A percentile compares a stretch with the other conserved stretches of the same genome.
Evolutionary conservation across 2,329 filamentous ascomycete species (phyloP).

Genomic region (Lachnellula subtilissima): DNA sequence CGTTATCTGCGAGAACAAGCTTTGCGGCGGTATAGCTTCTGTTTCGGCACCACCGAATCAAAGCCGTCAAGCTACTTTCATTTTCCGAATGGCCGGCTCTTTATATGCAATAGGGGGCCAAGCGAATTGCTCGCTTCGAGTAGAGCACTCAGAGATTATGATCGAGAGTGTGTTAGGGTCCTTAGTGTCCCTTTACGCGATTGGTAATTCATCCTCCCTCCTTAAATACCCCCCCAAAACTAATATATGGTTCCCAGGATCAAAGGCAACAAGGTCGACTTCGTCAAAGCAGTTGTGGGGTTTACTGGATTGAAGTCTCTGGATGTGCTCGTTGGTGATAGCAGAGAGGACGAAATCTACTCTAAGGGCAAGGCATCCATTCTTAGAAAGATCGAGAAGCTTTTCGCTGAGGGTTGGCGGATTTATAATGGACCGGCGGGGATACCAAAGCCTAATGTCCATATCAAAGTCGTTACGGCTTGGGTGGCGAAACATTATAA

Average conservation of each 20-base stretch:
- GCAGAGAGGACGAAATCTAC: background rate
- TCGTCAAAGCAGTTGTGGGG: background rate
- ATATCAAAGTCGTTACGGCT: background rate
- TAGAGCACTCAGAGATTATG: background rate
- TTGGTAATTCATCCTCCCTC: background rate
- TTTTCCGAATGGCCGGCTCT: constrained; percentile 11
- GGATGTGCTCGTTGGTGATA: background rate
- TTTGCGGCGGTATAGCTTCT: background rate
- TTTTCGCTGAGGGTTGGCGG: background rate
- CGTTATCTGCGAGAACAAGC: background rate
- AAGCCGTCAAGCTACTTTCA: constrained; percentile 4
- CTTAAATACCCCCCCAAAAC: background rate
- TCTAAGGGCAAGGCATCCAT: background rate
- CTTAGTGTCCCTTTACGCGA: background rate
- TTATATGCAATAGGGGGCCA: constrained; percentile 5
- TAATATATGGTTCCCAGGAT: background rate
- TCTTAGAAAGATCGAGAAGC: background rate
- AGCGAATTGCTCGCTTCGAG: constrained; percentile 1
- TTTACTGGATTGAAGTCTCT: background rate
- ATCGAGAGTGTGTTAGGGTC: background rate
- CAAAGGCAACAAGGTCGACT: background rate
- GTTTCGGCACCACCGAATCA: background rate
- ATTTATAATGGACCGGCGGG: background rate
- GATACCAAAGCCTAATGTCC: background rate
- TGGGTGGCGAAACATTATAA: background rate